Percentiles rank a stretch among this genome's conserved stretches.
phyloP scores from a whole-genome alignment of 441 rosid species.

The Raphanus hybrid region DNA sequence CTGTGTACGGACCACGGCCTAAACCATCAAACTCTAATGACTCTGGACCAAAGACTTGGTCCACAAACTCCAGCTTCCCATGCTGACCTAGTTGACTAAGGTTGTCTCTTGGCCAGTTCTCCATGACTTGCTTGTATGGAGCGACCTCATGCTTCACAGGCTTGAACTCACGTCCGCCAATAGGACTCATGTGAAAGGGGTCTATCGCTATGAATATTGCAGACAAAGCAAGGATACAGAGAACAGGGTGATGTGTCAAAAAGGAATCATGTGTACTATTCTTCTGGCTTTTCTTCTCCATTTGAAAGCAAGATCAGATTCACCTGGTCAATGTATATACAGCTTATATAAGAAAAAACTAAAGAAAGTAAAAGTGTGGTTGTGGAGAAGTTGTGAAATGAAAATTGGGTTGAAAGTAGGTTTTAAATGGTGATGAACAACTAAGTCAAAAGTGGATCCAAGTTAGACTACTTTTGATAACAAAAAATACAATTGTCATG shows the following conservation, averaged over 20 bases:
- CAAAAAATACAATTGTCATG: conserved; percentile 36
- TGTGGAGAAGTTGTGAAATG: conserved; percentile 44
- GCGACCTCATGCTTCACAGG: conserved; percentile 93
- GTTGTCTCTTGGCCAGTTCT: conserved; percentile 85
- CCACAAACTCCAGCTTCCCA: conserved; percentile 79
- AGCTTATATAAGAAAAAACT: conserved; percentile 31
- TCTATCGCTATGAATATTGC: conserved; percentile 71
- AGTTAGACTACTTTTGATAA: conserved; percentile 26
- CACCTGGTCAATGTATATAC: conserved; percentile 16
- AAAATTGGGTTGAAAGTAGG: conserved; percentile 53
- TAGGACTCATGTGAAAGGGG: conserved; percentile 78
- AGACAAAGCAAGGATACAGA: conserved; percentile 51
- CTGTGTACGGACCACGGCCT: conserved; percentile 90
- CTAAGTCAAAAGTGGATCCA: conserved; percentile 27
- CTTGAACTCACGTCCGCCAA: conserved; percentile 71
- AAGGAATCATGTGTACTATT: conserved; percentile 48
- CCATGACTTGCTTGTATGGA: conserved; percentile 84
- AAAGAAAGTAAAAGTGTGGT: background rate
- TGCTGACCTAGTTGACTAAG: conserved; percentile 57
- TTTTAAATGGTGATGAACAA: conserved; percentile 36
- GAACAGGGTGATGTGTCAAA: conserved; percentile 60
- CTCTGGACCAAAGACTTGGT: conserved; percentile 86
- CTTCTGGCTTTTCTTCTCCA: conserved; percentile 71
- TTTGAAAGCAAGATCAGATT: conserved; percentile 33
- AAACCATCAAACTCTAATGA: conserved; percentile 81